phyloP scores from a whole-genome alignment of 805 yeast species.

The Kodamaea restingae region DNA sequence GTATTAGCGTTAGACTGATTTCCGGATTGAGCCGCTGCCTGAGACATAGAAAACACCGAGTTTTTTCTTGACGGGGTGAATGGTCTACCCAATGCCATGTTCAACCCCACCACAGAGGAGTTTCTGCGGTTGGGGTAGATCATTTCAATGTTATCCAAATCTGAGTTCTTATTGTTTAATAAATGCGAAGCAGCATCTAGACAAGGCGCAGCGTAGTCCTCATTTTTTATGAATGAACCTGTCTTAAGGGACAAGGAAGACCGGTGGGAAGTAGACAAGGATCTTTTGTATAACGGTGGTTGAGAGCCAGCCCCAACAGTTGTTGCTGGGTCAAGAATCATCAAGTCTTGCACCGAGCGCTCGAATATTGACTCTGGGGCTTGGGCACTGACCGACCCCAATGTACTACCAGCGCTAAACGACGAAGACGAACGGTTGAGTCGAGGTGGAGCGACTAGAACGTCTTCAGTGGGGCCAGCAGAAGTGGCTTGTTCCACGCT shows the following conservation, averaged over 20 bases:
- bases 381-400: constrained; percentile 13
- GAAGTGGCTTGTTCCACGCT: neutral
- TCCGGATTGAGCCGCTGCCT: constrained; percentile 3
- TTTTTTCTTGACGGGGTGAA: constrained; percentile 38
- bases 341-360: constrained; percentile 37
- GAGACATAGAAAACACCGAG: constrained; percentile 25
- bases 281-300: constrained; percentile 13
- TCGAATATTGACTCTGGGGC: constrained; percentile 31
- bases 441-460: neutral
- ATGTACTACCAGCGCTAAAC: constrained; percentile 11
- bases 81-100: constrained; percentile 47
- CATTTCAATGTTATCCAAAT: constrained; percentile 68
- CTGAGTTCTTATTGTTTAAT: constrained; percentile 54
- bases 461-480: neutral
- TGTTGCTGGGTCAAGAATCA: constrained; percentile 11
- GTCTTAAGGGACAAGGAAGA: constrained; percentile 21
- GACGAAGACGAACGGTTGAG: constrained; percentile 6
- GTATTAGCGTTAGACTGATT: constrained; percentile 13
- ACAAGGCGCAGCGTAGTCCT: constrained; percentile 77
- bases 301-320: constrained; percentile 1
- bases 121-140: constrained; percentile 56
- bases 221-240: constrained; percentile 34
- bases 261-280: constrained; percentile 20
- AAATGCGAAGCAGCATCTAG: constrained; percentile 72
- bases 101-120: constrained; percentile 47